Conservation (phyloP, 23 red algal genomes). For the Gracilaria gracilis region DNA sequence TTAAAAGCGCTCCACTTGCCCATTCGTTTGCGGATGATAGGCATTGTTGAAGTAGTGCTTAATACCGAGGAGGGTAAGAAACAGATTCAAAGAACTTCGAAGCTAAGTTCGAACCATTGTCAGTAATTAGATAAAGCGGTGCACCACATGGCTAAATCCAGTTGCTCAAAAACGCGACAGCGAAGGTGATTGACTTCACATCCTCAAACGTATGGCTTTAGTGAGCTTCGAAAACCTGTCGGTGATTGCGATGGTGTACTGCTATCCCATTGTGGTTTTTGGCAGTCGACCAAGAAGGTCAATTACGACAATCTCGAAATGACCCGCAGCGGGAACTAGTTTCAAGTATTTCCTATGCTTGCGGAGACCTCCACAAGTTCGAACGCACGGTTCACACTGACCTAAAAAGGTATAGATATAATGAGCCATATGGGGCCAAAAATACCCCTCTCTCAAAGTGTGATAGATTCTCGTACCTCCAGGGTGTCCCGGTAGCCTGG, state of each 20-base stretch:
- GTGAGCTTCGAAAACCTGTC: not conserved
- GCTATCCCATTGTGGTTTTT: not conserved
- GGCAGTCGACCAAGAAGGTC: not conserved
- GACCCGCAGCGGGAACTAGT: not conserved
- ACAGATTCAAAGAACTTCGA: constrained; percentile 13
- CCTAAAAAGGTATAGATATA: not conserved
- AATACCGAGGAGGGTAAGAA: too few species aligned
- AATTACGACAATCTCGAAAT: not conserved
- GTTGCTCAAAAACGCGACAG: not conserved
- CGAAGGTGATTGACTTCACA: not conserved
- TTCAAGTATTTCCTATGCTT: too few species aligned
- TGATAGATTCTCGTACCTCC: too few species aligned
- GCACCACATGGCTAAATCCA: not conserved
- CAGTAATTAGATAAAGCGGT: not conserved
- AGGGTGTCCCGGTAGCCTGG: too few species aligned
- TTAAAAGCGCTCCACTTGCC: too few species aligned
- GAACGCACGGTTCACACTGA: not conserved
- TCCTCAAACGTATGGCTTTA: not conserved
- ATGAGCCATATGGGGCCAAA: not conserved
- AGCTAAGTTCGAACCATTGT: too few species aligned
- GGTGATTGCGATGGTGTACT: not conserved
- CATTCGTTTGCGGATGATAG: too few species aligned
- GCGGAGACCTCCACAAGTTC: too few species aligned
- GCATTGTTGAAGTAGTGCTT: too few species aligned
- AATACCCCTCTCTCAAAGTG: not conserved